Evolutionary conservation across 768 basidiomycete species (phyloP).

Genomic region (Lentinula sp.): DNA sequence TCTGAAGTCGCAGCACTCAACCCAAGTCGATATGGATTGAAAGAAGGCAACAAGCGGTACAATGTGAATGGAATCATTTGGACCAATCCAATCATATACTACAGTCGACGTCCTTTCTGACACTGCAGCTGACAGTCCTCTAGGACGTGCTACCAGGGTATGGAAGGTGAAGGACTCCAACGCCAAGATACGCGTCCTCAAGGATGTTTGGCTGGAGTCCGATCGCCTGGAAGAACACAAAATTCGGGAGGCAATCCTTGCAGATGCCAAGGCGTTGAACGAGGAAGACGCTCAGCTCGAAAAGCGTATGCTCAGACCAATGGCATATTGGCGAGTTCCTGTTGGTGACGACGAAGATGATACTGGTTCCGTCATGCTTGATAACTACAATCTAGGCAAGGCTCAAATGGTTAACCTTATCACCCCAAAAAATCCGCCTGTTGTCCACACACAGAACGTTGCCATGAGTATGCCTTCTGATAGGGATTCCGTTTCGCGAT

Average conservation of each 20-base stretch:
- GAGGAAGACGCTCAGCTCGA: not conserved
- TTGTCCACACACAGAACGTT: not conserved
- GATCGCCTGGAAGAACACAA: too few relatives aligned
- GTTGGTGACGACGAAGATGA: not conserved
- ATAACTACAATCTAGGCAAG: not conserved
- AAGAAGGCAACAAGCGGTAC: slow-evolving; percentile 45
- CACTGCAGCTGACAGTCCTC: not conserved
- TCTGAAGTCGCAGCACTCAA: slow-evolving; percentile 69
- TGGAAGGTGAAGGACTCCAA: not conserved
- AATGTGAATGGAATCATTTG: slow-evolving; percentile 81
- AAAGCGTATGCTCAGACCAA: not conserved
- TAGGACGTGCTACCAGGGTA: not conserved
- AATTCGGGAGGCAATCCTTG: not conserved
- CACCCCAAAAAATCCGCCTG: not conserved
- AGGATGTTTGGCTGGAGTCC: too few relatives aligned
- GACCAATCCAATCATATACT: slow-evolving; percentile 33
- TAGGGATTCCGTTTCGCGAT: not conserved
- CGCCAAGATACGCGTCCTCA: not conserved
- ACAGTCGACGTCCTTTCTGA: not conserved
- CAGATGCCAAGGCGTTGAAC: not conserved
- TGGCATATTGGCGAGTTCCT: not conserved
- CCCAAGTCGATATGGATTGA: slow-evolving; percentile 71
- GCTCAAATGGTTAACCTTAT: not conserved
- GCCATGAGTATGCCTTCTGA: not conserved
- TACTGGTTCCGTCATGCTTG: not conserved